A percentile compares a stretch with the other conserved stretches of the same genome.
phyloP scores from a whole-genome alignment of 352 stramenopile species.

The Globisporangium lucens region DNA sequence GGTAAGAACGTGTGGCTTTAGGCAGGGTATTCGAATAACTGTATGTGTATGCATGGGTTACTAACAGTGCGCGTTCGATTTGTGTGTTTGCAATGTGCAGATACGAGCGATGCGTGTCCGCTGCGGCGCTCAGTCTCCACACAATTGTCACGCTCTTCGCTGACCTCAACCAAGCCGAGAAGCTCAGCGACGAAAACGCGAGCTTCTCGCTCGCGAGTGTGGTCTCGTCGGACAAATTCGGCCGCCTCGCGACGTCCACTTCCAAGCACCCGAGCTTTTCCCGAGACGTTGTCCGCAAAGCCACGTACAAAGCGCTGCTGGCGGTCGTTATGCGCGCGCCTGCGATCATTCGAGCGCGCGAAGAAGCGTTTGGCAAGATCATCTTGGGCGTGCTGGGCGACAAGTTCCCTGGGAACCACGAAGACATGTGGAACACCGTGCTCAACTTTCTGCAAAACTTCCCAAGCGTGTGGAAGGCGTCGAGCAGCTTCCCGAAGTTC shows the following conservation, averaged over 20 bases:
- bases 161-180: conserved; percentile 32
- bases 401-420: conserved; percentile 64
- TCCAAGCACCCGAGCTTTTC: conserved; percentile 82
- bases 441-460: conserved; percentile 67
- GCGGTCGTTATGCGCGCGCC: conserved; percentile 45
- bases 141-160: conserved; percentile 54
- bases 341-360: conserved; percentile 34
- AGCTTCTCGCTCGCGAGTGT: conserved; percentile 44
- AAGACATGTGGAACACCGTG: conserved; percentile 71
- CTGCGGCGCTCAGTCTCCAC: conserved; percentile 55
- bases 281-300: conserved; percentile 60
- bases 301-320: conserved; percentile 55
- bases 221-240: conserved; percentile 62
- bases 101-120: conserved; percentile 60
- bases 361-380: conserved; percentile 71
- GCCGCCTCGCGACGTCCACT: conserved; percentile 41
- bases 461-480: conserved; percentile 38
- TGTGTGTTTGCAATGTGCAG: conserved; percentile 12
- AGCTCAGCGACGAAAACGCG: conserved; percentile 34
- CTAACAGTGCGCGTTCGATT: neutral
- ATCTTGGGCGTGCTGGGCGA: conserved; percentile 66
- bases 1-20: conserved; percentile 24
- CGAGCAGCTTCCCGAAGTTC: conserved; percentile 56
- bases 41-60: neutral
- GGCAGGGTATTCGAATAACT: neutral